Conservation (phyloP, 331 rosid genomes). For the Acacia pycnantha region DNA sequence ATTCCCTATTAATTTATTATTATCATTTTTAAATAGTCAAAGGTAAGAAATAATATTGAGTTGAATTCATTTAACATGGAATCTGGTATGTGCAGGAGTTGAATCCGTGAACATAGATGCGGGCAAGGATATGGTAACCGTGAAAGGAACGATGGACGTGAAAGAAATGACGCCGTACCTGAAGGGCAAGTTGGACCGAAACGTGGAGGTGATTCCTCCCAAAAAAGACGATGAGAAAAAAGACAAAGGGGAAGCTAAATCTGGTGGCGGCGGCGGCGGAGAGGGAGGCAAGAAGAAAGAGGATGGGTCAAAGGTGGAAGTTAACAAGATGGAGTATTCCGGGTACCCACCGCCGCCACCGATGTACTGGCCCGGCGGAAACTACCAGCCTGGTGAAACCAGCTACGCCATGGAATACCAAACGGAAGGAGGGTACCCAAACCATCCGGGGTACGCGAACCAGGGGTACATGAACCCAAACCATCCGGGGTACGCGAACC, state of each 20-base stretch:
- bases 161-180: constrained; percentile 51
- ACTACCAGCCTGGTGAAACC: constrained; percentile 47
- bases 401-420: constrained; percentile 51
- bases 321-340: constrained; percentile 60
- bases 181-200: constrained; percentile 47
- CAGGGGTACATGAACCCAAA: constrained; percentile 30
- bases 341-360: constrained; percentile 52
- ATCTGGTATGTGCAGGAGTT: constrained; percentile 52
- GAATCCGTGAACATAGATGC: constrained; percentile 50
- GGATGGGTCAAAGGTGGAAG: constrained; percentile 33
- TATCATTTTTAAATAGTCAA: neutral
- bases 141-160: constrained; percentile 64
- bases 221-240: constrained; percentile 49
- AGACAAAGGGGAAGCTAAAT: constrained; percentile 20
- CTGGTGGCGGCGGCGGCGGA: neutral
- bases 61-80: neutral
- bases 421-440: constrained; percentile 21
- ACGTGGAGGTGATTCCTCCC: constrained; percentile 63
- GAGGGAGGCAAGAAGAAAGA: constrained; percentile 27
- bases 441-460: constrained; percentile 12
- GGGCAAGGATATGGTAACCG: constrained; percentile 64
- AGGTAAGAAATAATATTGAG: neutral
- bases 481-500: constrained; percentile 21
- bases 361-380: constrained; percentile 43
- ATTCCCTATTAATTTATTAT: neutral